Base-by-base conservation (phyloP, 371 early-diverging fungal genomes). In the Mortierella sp. region DNA sequence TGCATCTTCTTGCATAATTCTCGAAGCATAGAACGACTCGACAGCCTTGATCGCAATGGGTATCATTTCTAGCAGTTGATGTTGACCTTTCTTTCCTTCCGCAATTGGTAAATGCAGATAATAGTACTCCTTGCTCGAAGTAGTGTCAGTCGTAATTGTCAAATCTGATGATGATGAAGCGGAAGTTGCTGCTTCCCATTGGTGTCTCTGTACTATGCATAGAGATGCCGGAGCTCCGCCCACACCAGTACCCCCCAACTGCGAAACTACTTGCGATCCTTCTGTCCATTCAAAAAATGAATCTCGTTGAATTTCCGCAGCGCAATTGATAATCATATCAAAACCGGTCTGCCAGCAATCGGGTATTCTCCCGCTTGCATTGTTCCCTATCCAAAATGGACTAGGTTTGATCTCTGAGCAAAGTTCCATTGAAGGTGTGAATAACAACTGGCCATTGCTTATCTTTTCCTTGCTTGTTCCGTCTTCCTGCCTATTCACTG, bases 21-120 rank as follows among this genome's bases (percentile, higher is more conserved):
- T 65, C 21, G 84, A 32, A n/a, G 65, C 85, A 48, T 50, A 85
- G 77, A 65, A 77, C 57, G 61, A 62, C 38, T 19, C 83, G 75
- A 88, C 90, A 88, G 16, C 81, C 79, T 28, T 91, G 68, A 76
- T 65, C 0, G 90, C 94, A 19, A 73, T 71, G 15, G 91, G 88
- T 64, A 94, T 90, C 60, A 78, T 82, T 19, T 76, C 76, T 1
- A 82, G 84, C 50, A 94, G 83, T n/a, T 83, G 84, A 13, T 86
- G 75, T 69, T 92, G 92, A 7, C 94, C 94, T 48, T 87, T 89
- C 74, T 94, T 94, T 22, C 94, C 93, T 67, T 93, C 92, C 1
- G 91, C 92, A 45, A 94, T 91, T 6, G 88, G 84, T 59, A 94
- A 62, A 57, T 88, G 88, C 50, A 94, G 48, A 67, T 90, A 93